Evolutionary conservation across 75 land plant genomes (phyloP), one percentile per base, ranked within the genome.

Genomic region (Pinus albicaulis): DNA sequence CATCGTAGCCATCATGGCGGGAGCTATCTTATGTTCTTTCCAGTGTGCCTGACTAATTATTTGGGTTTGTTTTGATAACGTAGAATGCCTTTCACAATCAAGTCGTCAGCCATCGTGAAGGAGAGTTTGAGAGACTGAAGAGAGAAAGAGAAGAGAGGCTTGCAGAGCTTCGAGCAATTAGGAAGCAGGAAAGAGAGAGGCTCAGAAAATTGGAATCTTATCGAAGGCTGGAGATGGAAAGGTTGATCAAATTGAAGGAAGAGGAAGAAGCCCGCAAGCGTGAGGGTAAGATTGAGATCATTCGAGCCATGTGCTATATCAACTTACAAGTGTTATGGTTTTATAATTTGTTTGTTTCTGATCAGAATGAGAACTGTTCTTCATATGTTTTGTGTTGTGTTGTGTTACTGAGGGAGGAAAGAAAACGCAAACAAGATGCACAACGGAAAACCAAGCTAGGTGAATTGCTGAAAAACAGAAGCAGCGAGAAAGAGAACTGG

Each of bases 211-310:
- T 87, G 73, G 81, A 92, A 34, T 96, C 58, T 78, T 96, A 78
- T 56, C 72, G 89, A 38, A 81, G 80, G 60, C 31, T 71, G 15
- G 99, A 96, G 63, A 98, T 92, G 59, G 91, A 87, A 11, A 93
- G 92, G 26, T 66, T 86, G 56, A 84, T 79, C 20, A 92, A 69
- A 78, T 16, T 87, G 19, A 92, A 76, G 57, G 99, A 94, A 82
- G 99, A 96, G 82, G 99, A 96, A 66, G 99, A 95, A 83, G 89
- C 94, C 12, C 80, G 98, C 7, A 96, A 92, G 79, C 87, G 61
- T 26, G 91, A 94, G 90, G 99, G 99, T 96, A 84, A 55, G 28
- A 59, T 44, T 44, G 48, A 34, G 23, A 10, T n/a, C n/a, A n/a
- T 24, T 73, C 66, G 17, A 44, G 36, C 23, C 7, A 17, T 69